A percentile compares a stretch with the other conserved stretches of the same genome.
Evolutionary conservation across 2,329 filamentous ascomycete genomes (phyloP).

Genomic region (Trichoderma sp.): DNA sequence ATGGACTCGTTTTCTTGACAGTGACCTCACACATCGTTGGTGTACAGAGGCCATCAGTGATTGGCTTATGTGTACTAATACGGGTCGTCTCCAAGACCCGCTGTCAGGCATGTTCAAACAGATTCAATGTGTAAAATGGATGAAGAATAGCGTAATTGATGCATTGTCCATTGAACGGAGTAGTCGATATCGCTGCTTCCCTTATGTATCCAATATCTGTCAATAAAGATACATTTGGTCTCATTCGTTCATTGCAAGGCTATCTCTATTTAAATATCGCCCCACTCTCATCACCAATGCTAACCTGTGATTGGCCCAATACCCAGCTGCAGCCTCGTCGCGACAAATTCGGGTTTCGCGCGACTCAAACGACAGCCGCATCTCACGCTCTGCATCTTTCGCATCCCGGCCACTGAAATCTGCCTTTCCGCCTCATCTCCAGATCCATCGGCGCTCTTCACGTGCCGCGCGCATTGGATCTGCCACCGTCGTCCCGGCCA

Average conservation of each 20-base stretch:
- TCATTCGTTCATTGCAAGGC: background rate
- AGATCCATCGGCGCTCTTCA: background rate
- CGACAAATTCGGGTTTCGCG: slow-evolving; percentile 41
- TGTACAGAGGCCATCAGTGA: background rate
- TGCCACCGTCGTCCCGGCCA: background rate
- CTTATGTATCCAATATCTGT: too few species aligned
- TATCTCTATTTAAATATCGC: background rate
- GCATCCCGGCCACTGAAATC: background rate
- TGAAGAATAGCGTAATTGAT: too few species aligned
- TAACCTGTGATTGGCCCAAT: slow-evolving; percentile 31
- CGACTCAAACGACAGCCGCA: slow-evolving; percentile 18
- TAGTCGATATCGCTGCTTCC: too few species aligned
- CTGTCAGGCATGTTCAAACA: background rate
- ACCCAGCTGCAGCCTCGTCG: slow-evolving; percentile 35
- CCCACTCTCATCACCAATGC: slow-evolving; percentile 26
- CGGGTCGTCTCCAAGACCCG: slow-evolving; percentile 2
- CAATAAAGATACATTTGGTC: too few species aligned
- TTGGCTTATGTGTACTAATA: background rate
- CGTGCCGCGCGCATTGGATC: slow-evolving; percentile 7
- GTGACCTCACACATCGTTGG: background rate
- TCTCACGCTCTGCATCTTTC: slow-evolving; percentile 12
- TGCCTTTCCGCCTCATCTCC: slow-evolving; percentile 10
- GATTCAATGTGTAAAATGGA: too few species aligned
- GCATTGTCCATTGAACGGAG: too few species aligned
- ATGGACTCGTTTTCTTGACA: background rate